Base-by-base conservation (phyloP, 176 grass and related monocot genomes). In the Hyparrhenia diplandra region DNA sequence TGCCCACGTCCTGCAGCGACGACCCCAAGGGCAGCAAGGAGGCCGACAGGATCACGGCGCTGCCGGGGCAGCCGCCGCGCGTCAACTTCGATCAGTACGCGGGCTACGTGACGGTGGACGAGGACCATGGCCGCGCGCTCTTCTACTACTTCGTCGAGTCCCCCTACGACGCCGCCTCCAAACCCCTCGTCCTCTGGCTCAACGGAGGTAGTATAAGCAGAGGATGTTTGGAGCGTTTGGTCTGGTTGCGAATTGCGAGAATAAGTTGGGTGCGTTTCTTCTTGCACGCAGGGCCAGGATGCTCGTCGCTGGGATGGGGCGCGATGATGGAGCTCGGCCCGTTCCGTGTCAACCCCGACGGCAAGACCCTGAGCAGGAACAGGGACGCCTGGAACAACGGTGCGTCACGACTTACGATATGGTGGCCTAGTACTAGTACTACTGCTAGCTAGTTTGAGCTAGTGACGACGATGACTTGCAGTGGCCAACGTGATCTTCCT, bases 401-500 rank as follows among this genome's bases (percentile, higher is more conserved):
- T 93, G 28, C 39, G 59, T 41, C 10, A 41, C 40, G n/a, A n/a
- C n/a, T n/a, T n/a, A n/a, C n/a, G n/a, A n/a, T n/a, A n/a, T n/a
- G n/a, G n/a, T n/a, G n/a, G n/a, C n/a, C n/a, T n/a, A n/a, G n/a
- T n/a, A n/a, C n/a, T n/a, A n/a, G n/a, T n/a, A n/a, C n/a, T n/a
- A n/a, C n/a, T n/a, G n/a, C n/a, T n/a, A n/a, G 11, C 1, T 43
- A 43, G 41, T 43, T 9, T 43, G 41, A 43, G 41, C 41, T 43
- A 43, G 41, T 43, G 11, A 43, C 41, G 41, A 43, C 13, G 41
- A n/a, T n/a, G n/a, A 43, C 41, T 43, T 45, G 59, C n/a, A 90
- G 91, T 90, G 23, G 88, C 85, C 0, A 93, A 90, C 40, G 85
- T 93, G 24, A 49, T 93, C 69, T 90, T 93, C 43, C 77, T 93